phyloP scores from a whole-genome alignment of 1,139 yeast species.

The Starmera stellimalicola region DNA sequence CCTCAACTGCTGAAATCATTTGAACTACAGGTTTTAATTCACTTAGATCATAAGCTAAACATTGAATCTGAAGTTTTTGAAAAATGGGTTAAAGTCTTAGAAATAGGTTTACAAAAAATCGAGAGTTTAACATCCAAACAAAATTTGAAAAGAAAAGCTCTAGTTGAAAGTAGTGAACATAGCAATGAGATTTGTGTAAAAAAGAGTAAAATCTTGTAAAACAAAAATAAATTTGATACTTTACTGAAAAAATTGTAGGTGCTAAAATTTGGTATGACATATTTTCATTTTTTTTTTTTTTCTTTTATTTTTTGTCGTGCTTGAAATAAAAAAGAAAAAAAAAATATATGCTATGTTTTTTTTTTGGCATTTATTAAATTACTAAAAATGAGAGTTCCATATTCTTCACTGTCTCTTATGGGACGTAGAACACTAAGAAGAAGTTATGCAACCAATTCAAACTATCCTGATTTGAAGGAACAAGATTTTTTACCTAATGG shows the following conservation, averaged over 20 bases:
- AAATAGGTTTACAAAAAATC: conserved; percentile 16
- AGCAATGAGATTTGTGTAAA: too few relatives aligned
- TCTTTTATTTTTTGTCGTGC: too few relatives aligned
- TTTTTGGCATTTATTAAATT: not conserved
- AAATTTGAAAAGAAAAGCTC: too few relatives aligned
- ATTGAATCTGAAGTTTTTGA: conserved; percentile 41
- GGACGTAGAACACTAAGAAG: not conserved
- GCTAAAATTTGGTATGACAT: not conserved
- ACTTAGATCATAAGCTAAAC: conserved; percentile 48
- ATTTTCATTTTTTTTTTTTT: not conserved
- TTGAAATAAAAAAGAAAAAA: too few relatives aligned
- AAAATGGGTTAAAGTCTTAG: conserved; percentile 35
- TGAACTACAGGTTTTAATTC: conserved; percentile 45
- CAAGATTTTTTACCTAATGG: conserved; percentile 49
- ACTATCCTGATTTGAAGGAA: conserved; percentile 39
- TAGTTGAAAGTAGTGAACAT: too few relatives aligned
- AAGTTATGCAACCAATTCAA: conserved; percentile 2
- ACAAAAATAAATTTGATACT: too few relatives aligned
- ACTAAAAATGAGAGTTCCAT: not conserved
- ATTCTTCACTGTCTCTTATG: not conserved
- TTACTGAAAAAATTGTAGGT: too few relatives aligned
- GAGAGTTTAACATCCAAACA: too few relatives aligned
- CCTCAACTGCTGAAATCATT: conserved; percentile 38
- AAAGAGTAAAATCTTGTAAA: too few relatives aligned
- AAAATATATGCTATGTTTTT: not conserved